Conservation (phyloP, 2,329 filamentous ascomycete genomes). For the Tolypocladium tundrense region DNA sequence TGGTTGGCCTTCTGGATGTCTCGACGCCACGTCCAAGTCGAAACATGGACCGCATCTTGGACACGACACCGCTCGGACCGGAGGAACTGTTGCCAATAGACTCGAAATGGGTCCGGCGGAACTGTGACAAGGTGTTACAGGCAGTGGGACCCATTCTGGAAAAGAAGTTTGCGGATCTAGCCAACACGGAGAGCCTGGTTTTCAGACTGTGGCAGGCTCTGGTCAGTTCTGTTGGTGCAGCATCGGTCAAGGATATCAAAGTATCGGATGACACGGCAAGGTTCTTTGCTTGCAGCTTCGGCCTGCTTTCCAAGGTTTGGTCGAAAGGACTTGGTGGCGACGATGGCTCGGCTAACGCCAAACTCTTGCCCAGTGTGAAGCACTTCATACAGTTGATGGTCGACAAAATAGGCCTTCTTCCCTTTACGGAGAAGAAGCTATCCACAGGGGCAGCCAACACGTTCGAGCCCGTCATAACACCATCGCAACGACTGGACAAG, state of each 20-base stretch:
- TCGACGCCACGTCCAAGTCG: constrained; percentile 51
- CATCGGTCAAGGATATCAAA: constrained; percentile 79
- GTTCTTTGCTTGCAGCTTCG: constrained; percentile 64
- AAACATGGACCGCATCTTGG: constrained; percentile 62
- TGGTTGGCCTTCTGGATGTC: constrained; percentile 59
- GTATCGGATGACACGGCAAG: constrained; percentile 73
- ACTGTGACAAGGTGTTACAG: constrained; percentile 53
- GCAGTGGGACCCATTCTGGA: constrained; percentile 51
- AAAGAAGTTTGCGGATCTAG: constrained; percentile 51
- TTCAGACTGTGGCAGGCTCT: constrained; percentile 51
- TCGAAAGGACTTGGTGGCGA: constrained; percentile 20
- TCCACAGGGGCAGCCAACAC: constrained; percentile 40
- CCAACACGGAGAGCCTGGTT: constrained; percentile 43
- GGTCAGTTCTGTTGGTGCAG: constrained; percentile 52
- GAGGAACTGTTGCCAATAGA: constrained; percentile 80
- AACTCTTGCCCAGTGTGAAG: constrained; percentile 46
- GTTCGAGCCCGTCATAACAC: constrained; percentile 54
- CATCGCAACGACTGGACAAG: constrained; percentile 50
- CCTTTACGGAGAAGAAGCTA: constrained; percentile 53
- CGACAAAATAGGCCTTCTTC: constrained; percentile 42
- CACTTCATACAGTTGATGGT: constrained; percentile 39
- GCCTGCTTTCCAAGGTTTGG: constrained; percentile 63
- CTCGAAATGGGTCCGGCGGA: constrained; percentile 75
- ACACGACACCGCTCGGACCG: constrained; percentile 45
- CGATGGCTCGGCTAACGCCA: constrained; percentile 32